These are phyloP conservation scores for Aureobasidium sp. DNA, from an alignment of 2,329 filamentous ascomycete genomes.

Conservation along the genomic window DNA sequence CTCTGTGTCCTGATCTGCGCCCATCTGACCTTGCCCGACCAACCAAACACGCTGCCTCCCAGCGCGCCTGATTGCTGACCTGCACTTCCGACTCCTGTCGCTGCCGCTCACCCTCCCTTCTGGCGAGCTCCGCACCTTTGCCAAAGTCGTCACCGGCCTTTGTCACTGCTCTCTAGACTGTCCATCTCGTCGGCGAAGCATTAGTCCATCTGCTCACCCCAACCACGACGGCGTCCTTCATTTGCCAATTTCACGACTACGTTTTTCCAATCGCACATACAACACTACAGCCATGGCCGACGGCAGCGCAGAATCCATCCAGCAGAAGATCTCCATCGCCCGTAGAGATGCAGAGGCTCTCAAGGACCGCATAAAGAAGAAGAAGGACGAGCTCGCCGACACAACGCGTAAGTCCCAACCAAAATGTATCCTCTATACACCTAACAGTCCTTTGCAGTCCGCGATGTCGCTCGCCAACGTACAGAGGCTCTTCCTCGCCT, in stretches of 20 bases:
- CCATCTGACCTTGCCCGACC: conserved; percentile 7
- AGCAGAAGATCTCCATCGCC: conserved; percentile 78
- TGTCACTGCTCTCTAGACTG: neutral
- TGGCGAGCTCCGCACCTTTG: conserved; percentile 8
- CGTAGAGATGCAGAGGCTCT: conserved; percentile 95
- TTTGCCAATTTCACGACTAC: neutral
- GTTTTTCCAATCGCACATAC: neutral
- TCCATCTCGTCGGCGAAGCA: neutral
- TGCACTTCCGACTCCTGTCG: conserved; percentile 13
- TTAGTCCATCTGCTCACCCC: neutral
- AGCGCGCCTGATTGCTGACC: conserved; percentile 12
- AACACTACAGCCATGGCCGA: conserved; percentile 36
- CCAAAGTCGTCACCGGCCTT: neutral
- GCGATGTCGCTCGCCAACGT: conserved; percentile 83
- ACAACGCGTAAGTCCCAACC: conserved; percentile 70
- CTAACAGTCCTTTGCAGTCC: conserved; percentile 50
- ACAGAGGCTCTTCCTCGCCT: conserved; percentile 89
- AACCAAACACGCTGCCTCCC: conserved; percentile 8
- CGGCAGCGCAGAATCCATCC: conserved; percentile 45
- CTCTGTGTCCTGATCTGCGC: neutral
- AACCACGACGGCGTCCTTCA: conserved; percentile 8
- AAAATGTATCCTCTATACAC: neutral
- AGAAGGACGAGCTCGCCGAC: conserved; percentile 99
- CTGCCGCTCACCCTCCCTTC: conserved; percentile 5
- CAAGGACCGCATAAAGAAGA: conserved; percentile 98